These are phyloP conservation scores for Phytopythium aichiense DNA, from an alignment of 352 stramenopile species.

Conservation along the genomic window DNA sequence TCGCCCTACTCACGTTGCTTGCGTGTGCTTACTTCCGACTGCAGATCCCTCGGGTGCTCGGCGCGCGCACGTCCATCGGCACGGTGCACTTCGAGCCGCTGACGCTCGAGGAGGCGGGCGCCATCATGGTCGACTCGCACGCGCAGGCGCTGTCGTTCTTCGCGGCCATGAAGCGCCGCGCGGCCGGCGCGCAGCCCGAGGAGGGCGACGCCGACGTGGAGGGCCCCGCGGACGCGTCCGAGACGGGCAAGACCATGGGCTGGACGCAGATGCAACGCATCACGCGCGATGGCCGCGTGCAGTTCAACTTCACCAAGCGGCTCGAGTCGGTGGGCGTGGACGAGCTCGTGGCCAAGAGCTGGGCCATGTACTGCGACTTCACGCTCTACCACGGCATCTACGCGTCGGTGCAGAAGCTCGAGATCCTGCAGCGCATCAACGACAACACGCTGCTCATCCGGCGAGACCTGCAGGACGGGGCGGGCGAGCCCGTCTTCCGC, in stretches of 20 bases:
- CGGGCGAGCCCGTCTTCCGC: conserved; percentile 58
- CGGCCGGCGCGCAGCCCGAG: conserved; percentile 8
- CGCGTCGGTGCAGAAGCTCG: conserved; percentile 69
- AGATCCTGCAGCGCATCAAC: conserved; percentile 75
- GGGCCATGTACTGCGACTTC: conserved; percentile 80
- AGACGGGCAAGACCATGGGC: conserved; percentile 68
- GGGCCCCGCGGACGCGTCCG: neutral
- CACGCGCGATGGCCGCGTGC: conserved; percentile 51
- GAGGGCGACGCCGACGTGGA: neutral
- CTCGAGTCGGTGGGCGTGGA: conserved; percentile 53
- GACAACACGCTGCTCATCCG: conserved; percentile 76
- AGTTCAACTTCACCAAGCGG: conserved; percentile 82
- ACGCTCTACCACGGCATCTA: conserved; percentile 76
- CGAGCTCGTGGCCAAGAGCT: conserved; percentile 72
- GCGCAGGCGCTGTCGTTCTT: conserved; percentile 70
- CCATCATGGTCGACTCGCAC: conserved; percentile 75
- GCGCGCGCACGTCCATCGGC: conserved; percentile 37
- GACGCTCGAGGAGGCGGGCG: conserved; percentile 34
- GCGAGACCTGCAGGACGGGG: conserved; percentile 63
- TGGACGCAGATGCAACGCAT: conserved; percentile 76
- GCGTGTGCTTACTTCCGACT: neutral
- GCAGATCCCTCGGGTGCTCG: conserved; percentile 33
- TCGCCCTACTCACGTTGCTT: neutral
- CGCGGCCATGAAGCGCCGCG: conserved; percentile 36
- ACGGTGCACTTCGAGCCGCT: conserved; percentile 61